Evolutionary conservation across 441 rosid species (phyloP).

Genomic region (Syzygium malaccense): DNA sequence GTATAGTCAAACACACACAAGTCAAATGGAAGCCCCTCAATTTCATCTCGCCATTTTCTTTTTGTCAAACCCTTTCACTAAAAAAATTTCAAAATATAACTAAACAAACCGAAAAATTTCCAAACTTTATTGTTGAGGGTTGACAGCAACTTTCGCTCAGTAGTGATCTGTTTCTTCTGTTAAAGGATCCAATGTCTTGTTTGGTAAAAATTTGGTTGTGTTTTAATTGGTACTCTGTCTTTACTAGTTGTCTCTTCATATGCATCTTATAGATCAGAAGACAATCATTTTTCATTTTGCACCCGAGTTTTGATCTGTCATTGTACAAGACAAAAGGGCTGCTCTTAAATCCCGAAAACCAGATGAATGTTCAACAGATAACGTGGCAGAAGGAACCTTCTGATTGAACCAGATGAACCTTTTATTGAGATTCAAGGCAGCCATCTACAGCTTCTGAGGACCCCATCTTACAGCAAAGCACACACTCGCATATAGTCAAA

Average conservation of each 20-base stretch:
- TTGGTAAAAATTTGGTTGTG: background rate
- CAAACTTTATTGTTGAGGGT: background rate
- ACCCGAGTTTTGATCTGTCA: background rate
- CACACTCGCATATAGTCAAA: background rate
- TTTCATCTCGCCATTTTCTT: background rate
- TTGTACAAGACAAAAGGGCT: background rate
- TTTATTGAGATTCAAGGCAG: background rate
- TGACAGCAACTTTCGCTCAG: background rate
- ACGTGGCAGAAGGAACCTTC: background rate
- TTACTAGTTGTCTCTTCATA: background rate
- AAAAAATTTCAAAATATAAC: background rate
- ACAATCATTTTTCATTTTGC: background rate
- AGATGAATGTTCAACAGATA: background rate
- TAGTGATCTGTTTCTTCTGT: background rate
- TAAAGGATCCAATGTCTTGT: background rate
- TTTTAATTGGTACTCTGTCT: background rate
- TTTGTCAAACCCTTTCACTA: background rate
- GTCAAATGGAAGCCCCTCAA: background rate
- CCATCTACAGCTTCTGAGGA: background rate
- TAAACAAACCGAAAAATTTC: background rate
- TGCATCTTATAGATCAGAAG: background rate
- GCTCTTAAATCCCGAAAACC: background rate
- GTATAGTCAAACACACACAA: background rate
- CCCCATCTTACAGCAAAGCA: background rate
- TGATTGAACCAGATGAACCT: background rate